Conservation (phyloP, 208 protist species). For the Crithidia brevicula region DNA sequence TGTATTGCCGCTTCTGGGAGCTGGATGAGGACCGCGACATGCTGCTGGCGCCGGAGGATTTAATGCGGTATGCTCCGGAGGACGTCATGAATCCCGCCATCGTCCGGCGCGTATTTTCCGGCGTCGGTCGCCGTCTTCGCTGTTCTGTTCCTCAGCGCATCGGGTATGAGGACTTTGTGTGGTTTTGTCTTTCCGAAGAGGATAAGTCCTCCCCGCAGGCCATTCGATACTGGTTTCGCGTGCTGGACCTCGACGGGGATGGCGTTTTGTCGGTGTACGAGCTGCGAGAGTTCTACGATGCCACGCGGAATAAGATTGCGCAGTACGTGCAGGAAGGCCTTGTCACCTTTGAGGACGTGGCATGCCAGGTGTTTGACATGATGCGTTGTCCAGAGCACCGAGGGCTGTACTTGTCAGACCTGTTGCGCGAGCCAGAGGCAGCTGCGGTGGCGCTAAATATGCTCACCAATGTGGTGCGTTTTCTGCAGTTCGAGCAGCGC, state of each 20-base stretch:
- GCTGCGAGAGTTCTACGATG: conserved; percentile 92
- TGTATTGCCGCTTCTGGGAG: conserved; percentile 99
- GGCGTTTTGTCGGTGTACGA: conserved; percentile 94
- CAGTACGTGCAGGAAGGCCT: conserved; percentile 66
- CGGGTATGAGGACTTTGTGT: conserved; percentile 96
- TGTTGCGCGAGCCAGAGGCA: conserved; percentile 81
- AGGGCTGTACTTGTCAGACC: conserved; percentile 84
- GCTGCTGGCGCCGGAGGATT: conserved; percentile 86
- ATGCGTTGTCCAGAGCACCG: conserved; percentile 54
- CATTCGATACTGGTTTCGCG: conserved; percentile 96
- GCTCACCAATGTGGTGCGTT: conserved; percentile 94
- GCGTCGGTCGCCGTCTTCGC: conserved; percentile 48
- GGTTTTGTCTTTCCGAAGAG: conserved; percentile 96
- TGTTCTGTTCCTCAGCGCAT: conserved; percentile 65
- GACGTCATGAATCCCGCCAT: conserved; percentile 83
- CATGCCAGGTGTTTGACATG: conserved; percentile 96
- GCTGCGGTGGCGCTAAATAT: conserved; percentile 92
- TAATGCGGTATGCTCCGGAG: conserved; percentile 86
- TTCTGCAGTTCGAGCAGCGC: conserved; percentile 92
- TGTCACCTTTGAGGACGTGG: conserved; percentile 86
- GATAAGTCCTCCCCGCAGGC: conserved; percentile 93
- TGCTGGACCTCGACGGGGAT: conserved; percentile 95
- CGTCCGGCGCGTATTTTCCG: conserved; percentile 80
- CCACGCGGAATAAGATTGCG: conserved; percentile 83
- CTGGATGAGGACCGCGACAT: conserved; percentile 96